These are phyloP conservation scores for Solanum chiquidenum DNA, from an alignment of 257 asterid genomes.

Conservation along the genomic window DNA sequence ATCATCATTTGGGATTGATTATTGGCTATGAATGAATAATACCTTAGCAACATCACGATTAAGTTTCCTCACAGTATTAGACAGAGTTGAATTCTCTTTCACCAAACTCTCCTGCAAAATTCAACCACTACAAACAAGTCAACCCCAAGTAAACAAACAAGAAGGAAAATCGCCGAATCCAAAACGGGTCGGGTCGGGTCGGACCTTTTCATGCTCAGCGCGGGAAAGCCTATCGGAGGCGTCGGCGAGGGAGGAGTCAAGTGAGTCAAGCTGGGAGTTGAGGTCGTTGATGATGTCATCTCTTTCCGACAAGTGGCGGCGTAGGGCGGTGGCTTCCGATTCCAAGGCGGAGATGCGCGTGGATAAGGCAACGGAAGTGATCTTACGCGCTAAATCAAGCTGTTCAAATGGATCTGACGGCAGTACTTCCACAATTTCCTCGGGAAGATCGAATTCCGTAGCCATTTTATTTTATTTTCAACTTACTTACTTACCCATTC, in stretches of 20 bases:
- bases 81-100: slow-evolving; percentile 26
- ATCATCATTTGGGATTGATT: background rate
- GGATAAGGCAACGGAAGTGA: slow-evolving; percentile 91
- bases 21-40: background rate
- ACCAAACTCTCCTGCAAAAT: slow-evolving; percentile 18
- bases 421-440: slow-evolving; percentile 50
- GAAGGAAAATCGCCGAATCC: background rate
- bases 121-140: background rate
- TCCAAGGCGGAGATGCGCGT: slow-evolving; percentile 80
- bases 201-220: slow-evolving; percentile 68
- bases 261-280: slow-evolving; percentile 65
- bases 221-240: slow-evolving; percentile 41
- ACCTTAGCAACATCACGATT: slow-evolving; percentile 39
- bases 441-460: slow-evolving; percentile 73
- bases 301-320: slow-evolving; percentile 45
- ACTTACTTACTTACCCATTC: background rate
- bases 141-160: background rate
- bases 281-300: slow-evolving; percentile 60
- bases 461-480: slow-evolving; percentile 20
- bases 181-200: background rate
- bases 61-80: slow-evolving; percentile 31
- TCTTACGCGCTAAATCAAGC: slow-evolving; percentile 82
- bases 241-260: slow-evolving; percentile 52
- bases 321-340: slow-evolving; percentile 61
- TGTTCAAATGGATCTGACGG: slow-evolving; percentile 94